phyloP scores from a whole-genome alignment of 805 yeast genomes.

The Maudiozyma saulgeensis region DNA sequence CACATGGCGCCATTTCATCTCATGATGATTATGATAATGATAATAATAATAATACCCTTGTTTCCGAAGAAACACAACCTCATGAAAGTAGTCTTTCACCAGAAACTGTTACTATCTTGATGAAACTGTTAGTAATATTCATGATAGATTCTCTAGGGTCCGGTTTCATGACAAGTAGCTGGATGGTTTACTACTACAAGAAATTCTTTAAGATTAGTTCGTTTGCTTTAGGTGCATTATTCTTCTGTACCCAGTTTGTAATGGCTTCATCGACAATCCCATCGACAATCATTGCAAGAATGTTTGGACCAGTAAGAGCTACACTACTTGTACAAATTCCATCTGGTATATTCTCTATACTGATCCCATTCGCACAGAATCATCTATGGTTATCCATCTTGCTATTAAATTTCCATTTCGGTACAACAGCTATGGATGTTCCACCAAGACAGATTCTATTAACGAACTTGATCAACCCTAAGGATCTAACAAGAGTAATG shows the following conservation, averaged over 20 bases:
- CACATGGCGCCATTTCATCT: slow-evolving; percentile 1
- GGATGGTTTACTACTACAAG: slow-evolving; percentile 78
- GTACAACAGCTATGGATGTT: slow-evolving; percentile 77
- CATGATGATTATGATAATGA: not conserved
- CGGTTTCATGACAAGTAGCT: slow-evolving; percentile 82
- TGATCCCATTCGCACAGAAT: slow-evolving; percentile 39
- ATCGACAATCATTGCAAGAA: slow-evolving; percentile 58
- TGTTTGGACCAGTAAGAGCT: slow-evolving; percentile 70
- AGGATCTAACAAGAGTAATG: slow-evolving; percentile 65
- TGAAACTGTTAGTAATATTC: slow-evolving; percentile 48
- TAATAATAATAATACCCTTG: not conserved
- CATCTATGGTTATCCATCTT: slow-evolving; percentile 37
- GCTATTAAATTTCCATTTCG: slow-evolving; percentile 45
- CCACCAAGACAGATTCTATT: slow-evolving; percentile 81
- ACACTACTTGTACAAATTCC: slow-evolving; percentile 70
- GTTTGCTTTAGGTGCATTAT: slow-evolving; percentile 53
- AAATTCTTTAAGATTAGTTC: slow-evolving; percentile 46
- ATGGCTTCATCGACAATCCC: slow-evolving; percentile 67
- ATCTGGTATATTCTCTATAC: slow-evolving; percentile 53
- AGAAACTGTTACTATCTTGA: slow-evolving; percentile 35
- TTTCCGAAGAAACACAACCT: slow-evolving; percentile 21
- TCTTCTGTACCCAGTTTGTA: slow-evolving; percentile 52
- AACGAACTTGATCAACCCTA: slow-evolving; percentile 52
- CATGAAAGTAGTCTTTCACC: slow-evolving; percentile 34
- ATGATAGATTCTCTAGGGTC: slow-evolving; percentile 82